Base-by-base conservation (phyloP, 768 basidiomycete genomes). In the Russula sp. region DNA sequence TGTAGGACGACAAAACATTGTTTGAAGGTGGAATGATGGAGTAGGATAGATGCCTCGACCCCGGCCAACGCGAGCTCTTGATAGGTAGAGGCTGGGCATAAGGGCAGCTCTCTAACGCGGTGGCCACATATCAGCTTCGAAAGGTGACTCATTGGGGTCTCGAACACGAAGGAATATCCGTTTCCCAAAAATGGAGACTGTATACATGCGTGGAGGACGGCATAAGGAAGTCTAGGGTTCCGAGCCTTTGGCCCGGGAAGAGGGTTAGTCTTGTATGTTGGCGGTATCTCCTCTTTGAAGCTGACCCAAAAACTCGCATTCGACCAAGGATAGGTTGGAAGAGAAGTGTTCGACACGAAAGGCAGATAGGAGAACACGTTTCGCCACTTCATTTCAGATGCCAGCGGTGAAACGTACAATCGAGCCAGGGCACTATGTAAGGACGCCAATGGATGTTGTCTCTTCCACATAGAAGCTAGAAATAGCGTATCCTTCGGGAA, bases 51-150 rank as follows among this genome's bases (percentile, higher is more conserved):
- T 36, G 81, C 75, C 34, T 75, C 63, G 13, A 82, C 74, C 1
- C 79, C 81, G 7, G 82, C 79, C 40, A 81, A 72, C 0, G 77
- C 81, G 48, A 84, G 79, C 66, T 88, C 86, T 14, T 84, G 70
- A 66, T 87, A 87, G 1, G 88, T 79, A 0, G 86, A 87, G 1
- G 84, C 87, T 11, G 88, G 87, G 67, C 87, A 88, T 5, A 88
- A 76, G 0, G 83, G 76, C 38, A 52, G 66, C 30, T 64, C 63
- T 51, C 60, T 81, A 8, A 89, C 86, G n/a, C 70, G 76, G 62
- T 89, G 88, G 0, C 86, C 85, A 24, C 72, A 65, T 8, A 89
- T 84, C 62, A 77, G 79, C 16, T 69, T 63, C 16, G 76, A 77
- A 8, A 89, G 61, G 49, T 73, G 69, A 5, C 64, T 59, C 22